These are phyloP conservation scores for Tubosaeta brunneosetosa DNA, from an alignment of 768 basidiomycete species.

Conservation along the genomic window DNA sequence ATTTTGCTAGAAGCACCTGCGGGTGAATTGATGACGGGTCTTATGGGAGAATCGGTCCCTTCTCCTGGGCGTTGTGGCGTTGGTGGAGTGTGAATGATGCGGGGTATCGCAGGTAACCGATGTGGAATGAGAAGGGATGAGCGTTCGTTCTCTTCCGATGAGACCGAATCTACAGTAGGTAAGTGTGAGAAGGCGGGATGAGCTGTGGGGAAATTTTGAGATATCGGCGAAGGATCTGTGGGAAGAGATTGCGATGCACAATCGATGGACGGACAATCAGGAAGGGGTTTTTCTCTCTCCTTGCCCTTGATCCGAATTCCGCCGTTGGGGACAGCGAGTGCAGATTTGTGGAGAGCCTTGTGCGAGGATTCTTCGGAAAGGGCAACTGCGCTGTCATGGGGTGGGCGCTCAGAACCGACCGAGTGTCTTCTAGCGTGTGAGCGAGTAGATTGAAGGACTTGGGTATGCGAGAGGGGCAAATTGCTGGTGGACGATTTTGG, in stretches of 20 bases:
- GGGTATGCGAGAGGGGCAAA: constrained; percentile 23
- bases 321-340: constrained; percentile 10
- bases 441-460: constrained; percentile 9
- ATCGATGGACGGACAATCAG: constrained; percentile 11
- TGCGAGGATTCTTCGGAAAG: constrained; percentile 25
- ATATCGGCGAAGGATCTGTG: constrained; percentile 11
- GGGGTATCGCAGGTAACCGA: constrained; percentile 23
- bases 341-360: constrained; percentile 8
- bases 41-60: constrained; percentile 7
- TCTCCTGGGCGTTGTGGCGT: constrained; percentile 30
- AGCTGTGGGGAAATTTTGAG: constrained; percentile 9
- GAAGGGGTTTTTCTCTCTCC: constrained; percentile 17
- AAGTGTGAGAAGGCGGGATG: constrained; percentile 11
- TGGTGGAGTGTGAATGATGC: constrained; percentile 35
- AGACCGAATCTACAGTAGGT: constrained; percentile 24
- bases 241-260: constrained; percentile 23
- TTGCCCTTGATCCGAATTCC: constrained; percentile 25
- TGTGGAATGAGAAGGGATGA: constrained; percentile 29
- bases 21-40: constrained; percentile 4
- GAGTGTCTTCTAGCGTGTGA: constrained; percentile 27
- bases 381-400: constrained; percentile 32
- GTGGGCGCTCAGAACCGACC: constrained; percentile 26
- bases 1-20: constrained; percentile 12
- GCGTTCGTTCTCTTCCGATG: constrained; percentile 22
- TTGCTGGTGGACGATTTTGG: constrained; percentile 28